Evolutionary conservation across 2,329 filamentous ascomycete species (phyloP), one percentile per base, ranked within the genome.

Genomic region (Trichothecium roseum): DNA sequence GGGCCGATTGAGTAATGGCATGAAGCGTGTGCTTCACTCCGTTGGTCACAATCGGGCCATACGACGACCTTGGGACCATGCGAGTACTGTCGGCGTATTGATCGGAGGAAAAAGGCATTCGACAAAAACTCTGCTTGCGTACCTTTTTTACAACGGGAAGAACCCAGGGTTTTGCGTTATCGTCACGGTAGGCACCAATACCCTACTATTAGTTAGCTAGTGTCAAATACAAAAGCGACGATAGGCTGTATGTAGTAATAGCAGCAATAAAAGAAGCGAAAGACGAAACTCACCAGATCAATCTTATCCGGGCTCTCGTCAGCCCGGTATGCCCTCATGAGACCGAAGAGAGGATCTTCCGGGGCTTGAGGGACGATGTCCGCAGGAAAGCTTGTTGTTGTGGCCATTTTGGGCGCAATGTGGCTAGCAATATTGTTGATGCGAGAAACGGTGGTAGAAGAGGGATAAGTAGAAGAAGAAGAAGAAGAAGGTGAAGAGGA

Each of bases 81-180:
- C 20, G 20, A 24, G 20, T 10, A 24, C 20, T n/a, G n/a, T n/a
- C 20, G 20, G 20, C 20, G 20, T 24, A 24, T 24, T 24, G 20
- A 10, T 10, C 20, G 20, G 20, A 6, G 20, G 20, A 24, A 24
- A 24, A 10, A 24, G 6, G 10, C 20, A 24, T 24, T 24, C 6
- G 27, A 34, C 36, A 40, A 24, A 24, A 24, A 24, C 20, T 24
- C 20, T 24, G 37, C 39, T 28, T 26, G 36, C 47, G 36, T 66
- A 94, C 89, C 84, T 94, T 93, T 66, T 86, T 93, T 42, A 96
- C 89, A 3, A 96, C 89, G 15, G 91, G 89, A 43, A 98, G 65
- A 42, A 98, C 79, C 91, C 91, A 98, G 3, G 91, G 91, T 68
- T 96, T 96, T 42, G 87, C 89, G 55, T 88, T 82, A 64, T 96